Evolutionary conservation across 2,329 filamentous ascomycete species (phyloP).

Genomic region (Arachnopeziza araneosa): DNA sequence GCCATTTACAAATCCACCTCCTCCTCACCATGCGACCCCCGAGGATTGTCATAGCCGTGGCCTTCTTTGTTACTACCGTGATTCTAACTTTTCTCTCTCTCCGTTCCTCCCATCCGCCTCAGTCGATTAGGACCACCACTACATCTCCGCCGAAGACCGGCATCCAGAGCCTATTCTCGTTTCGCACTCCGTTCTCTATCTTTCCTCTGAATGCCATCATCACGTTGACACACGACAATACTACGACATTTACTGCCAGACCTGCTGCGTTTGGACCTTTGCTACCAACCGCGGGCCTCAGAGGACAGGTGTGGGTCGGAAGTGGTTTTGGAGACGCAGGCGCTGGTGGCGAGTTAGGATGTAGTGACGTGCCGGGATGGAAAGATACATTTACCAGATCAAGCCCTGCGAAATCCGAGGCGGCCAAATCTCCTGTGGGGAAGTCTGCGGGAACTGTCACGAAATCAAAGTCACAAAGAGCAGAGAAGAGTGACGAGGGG

Average conservation of each 20-base stretch:
- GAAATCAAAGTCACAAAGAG: slow-evolving; percentile 37
- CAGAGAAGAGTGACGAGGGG: slow-evolving; percentile 28
- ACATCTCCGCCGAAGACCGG: slow-evolving; percentile 31
- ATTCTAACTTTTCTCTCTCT: slow-evolving; percentile 29
- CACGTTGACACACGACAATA: slow-evolving; percentile 95
- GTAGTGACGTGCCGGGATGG: slow-evolving; percentile 92
- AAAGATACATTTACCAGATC: slow-evolving; percentile 49
- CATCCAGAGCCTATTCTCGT: slow-evolving; percentile 58
- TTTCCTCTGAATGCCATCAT: slow-evolving; percentile 96
- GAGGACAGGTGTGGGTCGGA: slow-evolving; percentile 88
- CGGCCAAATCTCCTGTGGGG: slow-evolving; percentile 15
- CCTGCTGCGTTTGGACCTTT: slow-evolving; percentile 88
- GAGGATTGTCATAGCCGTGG: slow-evolving; percentile 28
- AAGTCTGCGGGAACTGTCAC: slow-evolving; percentile 30
- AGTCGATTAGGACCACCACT: slow-evolving; percentile 16
- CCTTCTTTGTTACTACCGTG: slow-evolving; percentile 27
- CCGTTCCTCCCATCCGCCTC: slow-evolving; percentile 23
- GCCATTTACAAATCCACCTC: slow-evolving; percentile 10
- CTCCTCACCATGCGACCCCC: slow-evolving; percentile 30
- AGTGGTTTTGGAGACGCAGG: slow-evolving; percentile 75
- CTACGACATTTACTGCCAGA: slow-evolving; percentile 89
- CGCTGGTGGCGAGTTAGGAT: slow-evolving; percentile 81
- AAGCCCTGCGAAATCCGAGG: slow-evolving; percentile 15
- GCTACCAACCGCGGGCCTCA: slow-evolving; percentile 70
- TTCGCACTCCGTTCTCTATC: slow-evolving; percentile 73